Evolutionary conservation across 2,329 filamentous ascomycete species (phyloP).

Genomic region (Xylariaceae sp.): DNA sequence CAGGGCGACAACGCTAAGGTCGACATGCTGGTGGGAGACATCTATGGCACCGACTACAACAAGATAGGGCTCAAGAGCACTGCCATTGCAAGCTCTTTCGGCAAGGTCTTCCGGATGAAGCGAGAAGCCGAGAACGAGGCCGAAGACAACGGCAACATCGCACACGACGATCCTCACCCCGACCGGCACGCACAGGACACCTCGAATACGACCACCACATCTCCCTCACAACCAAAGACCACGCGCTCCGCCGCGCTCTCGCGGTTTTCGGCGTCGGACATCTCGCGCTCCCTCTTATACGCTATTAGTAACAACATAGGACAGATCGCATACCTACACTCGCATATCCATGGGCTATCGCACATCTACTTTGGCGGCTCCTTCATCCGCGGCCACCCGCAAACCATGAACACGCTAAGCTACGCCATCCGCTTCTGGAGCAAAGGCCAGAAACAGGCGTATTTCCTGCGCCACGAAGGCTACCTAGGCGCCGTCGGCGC

Average conservation of each 20-base stretch:
- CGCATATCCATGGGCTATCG: slow-evolving; percentile 84
- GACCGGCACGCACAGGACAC: slow-evolving; percentile 9
- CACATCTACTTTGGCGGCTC: slow-evolving; percentile 97
- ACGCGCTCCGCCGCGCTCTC: slow-evolving; percentile 26
- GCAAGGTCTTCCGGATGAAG: slow-evolving; percentile 94
- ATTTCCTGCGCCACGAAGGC: slow-evolving; percentile 92
- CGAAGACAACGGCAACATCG: slow-evolving; percentile 63
- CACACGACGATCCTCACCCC: slow-evolving; percentile 40
- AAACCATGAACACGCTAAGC: slow-evolving; percentile 95
- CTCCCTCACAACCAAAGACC: slow-evolving; percentile 15
- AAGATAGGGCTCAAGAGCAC: slow-evolving; percentile 96
- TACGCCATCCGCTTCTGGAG: slow-evolving; percentile 99
- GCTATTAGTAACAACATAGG: slow-evolving; percentile 98
- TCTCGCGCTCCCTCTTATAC: slow-evolving; percentile 86
- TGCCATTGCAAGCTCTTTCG: slow-evolving; percentile 93
- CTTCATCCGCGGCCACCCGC: slow-evolving; percentile 91
- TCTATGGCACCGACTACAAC: slow-evolving; percentile 91
- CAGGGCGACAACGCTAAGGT: slow-evolving; percentile 88
- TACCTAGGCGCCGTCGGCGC: slow-evolving; percentile 93
- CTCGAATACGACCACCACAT: slow-evolving; percentile 1
- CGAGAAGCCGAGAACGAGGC: slow-evolving; percentile 73
- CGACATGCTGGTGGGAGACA: slow-evolving; percentile 96
- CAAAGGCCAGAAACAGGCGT: slow-evolving; percentile 88
- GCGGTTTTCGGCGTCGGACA: slow-evolving; percentile 75
- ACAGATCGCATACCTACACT: slow-evolving; percentile 96